Conservation (phyloP, 306 rosid genomes). For the Sophora flavescens region DNA sequence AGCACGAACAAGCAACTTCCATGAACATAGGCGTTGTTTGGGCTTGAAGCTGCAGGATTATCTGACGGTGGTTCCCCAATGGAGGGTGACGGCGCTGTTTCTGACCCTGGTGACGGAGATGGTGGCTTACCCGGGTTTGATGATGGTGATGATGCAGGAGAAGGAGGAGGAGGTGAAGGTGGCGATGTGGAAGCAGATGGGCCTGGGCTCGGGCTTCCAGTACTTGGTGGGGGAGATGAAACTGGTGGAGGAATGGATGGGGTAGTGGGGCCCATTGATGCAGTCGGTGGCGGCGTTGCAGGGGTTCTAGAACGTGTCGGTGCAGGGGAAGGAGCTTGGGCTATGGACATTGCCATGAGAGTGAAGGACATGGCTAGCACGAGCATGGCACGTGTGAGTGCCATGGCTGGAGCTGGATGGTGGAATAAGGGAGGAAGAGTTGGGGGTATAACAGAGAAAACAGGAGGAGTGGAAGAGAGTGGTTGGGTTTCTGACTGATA, state of each 20-base stretch:
- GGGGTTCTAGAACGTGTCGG: constrained; percentile 28
- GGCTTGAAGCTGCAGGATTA: constrained; percentile 12
- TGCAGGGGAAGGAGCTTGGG: constrained; percentile 58
- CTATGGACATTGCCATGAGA: constrained; percentile 57
- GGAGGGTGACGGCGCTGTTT: constrained; percentile 1
- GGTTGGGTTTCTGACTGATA: constrained; percentile 42
- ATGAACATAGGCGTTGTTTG: constrained; percentile 39
- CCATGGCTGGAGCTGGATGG: constrained; percentile 54
- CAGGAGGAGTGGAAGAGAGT: not conserved
- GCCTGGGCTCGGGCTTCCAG: constrained; percentile 1
- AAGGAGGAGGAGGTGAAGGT: constrained; percentile 22
- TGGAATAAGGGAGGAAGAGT: not conserved
- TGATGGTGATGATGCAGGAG: constrained; percentile 20
- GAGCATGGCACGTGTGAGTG: constrained; percentile 57
- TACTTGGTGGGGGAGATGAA: constrained; percentile 9
- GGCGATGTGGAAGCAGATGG: constrained; percentile 24
- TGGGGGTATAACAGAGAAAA: not conserved
- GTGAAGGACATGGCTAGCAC: constrained; percentile 49
- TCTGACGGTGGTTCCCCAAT: not conserved
- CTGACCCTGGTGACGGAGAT: not conserved
- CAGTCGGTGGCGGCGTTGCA: not conserved
- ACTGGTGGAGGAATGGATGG: not conserved
- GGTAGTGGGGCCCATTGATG: not conserved
- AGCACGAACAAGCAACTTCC: constrained; percentile 50
- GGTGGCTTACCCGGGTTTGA: not conserved